Percentiles rank a stretch among this genome's conserved stretches.
These are phyloP conservation scores for Sugiyamaella floridensis DNA, from an alignment of 805 yeast genomes.

Conservation along the genomic window DNA sequence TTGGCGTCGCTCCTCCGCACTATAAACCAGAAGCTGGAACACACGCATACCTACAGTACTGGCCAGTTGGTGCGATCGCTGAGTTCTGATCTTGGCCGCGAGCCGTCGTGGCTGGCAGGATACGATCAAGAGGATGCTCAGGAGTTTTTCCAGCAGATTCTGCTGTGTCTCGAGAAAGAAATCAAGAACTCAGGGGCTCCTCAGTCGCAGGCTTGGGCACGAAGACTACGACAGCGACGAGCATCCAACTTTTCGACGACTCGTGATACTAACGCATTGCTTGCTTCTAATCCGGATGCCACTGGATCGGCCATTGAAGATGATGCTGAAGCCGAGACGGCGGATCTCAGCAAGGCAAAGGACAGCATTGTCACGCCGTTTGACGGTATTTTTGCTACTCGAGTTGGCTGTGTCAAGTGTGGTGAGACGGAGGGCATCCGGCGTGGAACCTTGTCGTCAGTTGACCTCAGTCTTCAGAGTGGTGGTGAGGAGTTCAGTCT, in stretches of 20 bases:
- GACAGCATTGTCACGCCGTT: conserved; percentile 70
- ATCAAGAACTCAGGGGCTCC: conserved; percentile 9
- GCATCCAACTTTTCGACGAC: background rate
- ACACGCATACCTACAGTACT: conserved; percentile 26
- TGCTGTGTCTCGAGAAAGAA: conserved; percentile 29
- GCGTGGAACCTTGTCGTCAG: conserved; percentile 55
- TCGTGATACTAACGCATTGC: background rate
- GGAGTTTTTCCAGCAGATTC: conserved; percentile 72
- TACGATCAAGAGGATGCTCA: conserved; percentile 96
- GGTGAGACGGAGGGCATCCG: conserved; percentile 93
- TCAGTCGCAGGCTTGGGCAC: conserved; percentile 5
- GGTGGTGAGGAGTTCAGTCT: conserved; percentile 14
- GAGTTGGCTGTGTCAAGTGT: conserved; percentile 85
- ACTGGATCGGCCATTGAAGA: background rate
- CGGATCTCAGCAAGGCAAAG: background rate
- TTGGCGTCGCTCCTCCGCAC: conserved; percentile 11
- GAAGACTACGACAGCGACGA: background rate
- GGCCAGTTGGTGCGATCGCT: conserved; percentile 18
- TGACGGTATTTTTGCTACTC: conserved; percentile 80
- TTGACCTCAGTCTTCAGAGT: conserved; percentile 27
- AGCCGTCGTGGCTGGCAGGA: conserved; percentile 38
- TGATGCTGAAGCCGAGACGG: background rate
- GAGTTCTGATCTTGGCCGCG: conserved; percentile 13
- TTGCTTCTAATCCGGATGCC: background rate
- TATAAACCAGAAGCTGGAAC: conserved; percentile 25